Base-by-base conservation (phyloP, 2,329 filamentous ascomycete genomes). In the Arthrobotrys megalospora region DNA sequence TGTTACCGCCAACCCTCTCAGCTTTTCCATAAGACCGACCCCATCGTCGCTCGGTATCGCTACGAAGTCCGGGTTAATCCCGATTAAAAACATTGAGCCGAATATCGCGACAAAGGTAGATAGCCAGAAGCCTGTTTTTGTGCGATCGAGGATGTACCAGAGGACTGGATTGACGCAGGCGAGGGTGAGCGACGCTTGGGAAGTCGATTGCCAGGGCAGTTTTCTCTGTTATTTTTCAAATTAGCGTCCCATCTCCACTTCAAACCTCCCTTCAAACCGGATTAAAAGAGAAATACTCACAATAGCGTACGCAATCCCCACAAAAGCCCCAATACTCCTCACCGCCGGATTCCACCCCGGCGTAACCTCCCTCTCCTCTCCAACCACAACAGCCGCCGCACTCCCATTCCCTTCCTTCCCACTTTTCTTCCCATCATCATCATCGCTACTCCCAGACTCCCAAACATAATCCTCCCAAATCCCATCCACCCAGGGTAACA, bases 111-210 rank as follows among this genome's bases (percentile, higher is more conserved):
- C 91, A 1, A 89, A 86, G 12, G 91, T 87, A 0, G 93, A 94
- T 69, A 97, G 88, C 38, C 96, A 86, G 81, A 98, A 92, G 3
- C 96, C 96, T 0, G 94, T 89, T 81, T 90, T 91, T 55, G 93
- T 96, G 63, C 95, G 92, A 85, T 99, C 96, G 82, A 99, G 92
- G 24, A 98, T 87, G 85, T 97, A 99, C 96, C 96, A 99, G 16
- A 99, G 86, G 8, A 96, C 92, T 0, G 96, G 95, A 83, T 98
- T 98, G 19, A 92, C 93, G 76, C 98, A 89, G 21, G 94, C 93
- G 60, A 99, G 90, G 0, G 94, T 96, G 28, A 96, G 85, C 0
- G 94, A 96, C 19, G 96, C 90, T 85, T 99, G 96, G n/a, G 97
- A 89, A 0, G 94, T 96, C 7, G 94, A 97, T 82, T 94, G 89